A percentile compares a stretch with the other conserved stretches of the same genome.
phyloP scores from a whole-genome alignment of 805 yeast genomes.

The Kluyveromyces aestuarii region DNA sequence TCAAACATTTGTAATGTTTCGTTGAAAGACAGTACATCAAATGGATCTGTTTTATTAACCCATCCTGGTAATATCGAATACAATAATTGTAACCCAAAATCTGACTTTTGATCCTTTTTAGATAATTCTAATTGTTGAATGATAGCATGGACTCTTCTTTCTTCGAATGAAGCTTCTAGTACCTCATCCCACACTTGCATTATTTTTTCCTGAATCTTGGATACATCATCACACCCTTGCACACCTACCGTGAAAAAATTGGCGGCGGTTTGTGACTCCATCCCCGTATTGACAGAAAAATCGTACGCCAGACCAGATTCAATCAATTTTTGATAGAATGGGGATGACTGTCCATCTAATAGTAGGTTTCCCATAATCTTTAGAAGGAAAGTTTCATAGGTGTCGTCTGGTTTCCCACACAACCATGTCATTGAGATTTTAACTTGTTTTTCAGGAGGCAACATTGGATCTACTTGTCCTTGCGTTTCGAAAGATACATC shows the following conservation, averaged over 20 bases:
- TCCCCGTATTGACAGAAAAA: slow-evolving; percentile 78
- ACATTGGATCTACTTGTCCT: slow-evolving; percentile 81
- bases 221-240: slow-evolving; percentile 57
- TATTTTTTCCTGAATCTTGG: slow-evolving; percentile 40
- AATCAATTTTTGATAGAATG: slow-evolving; percentile 75
- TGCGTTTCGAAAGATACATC: slow-evolving; percentile 30
- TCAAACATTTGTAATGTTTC: slow-evolving; percentile 50
- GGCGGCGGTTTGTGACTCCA: slow-evolving; percentile 70
- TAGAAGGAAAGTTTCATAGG: slow-evolving; percentile 63
- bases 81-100: slow-evolving; percentile 75
- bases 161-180: slow-evolving; percentile 39
- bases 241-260: slow-evolving; percentile 78
- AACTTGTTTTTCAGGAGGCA: slow-evolving; percentile 56
- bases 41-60: slow-evolving; percentile 74
- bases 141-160: slow-evolving; percentile 67
- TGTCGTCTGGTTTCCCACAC: slow-evolving; percentile 63
- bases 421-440: slow-evolving; percentile 86
- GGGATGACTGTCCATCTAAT: slow-evolving; percentile 88
- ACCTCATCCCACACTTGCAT: slow-evolving; percentile 38
- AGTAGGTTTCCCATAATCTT: slow-evolving; percentile 61
- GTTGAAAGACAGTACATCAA: slow-evolving; percentile 59
- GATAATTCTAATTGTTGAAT: slow-evolving; percentile 79
- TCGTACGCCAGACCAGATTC: slow-evolving; percentile 83
- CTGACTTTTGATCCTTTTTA: slow-evolving; percentile 80
- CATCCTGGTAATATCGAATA: slow-evolving; percentile 75